Evolutionary conservation across 106 monocot species (phyloP).

Genomic region (Allium sativum): DNA sequence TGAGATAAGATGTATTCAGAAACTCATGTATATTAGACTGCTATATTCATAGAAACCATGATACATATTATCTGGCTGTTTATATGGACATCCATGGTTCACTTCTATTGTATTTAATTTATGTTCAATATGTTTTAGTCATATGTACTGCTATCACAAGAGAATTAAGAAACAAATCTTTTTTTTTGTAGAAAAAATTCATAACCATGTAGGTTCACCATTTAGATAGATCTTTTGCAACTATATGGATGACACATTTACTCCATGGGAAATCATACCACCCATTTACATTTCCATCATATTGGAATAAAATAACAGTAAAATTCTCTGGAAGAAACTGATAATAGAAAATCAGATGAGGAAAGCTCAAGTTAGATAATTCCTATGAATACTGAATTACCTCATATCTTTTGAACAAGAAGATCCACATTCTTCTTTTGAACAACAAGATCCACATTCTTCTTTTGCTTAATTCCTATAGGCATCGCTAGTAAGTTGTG

Average conservation of each 20-base stretch:
- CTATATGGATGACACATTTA: constrained; percentile 56
- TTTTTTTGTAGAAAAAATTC: not conserved
- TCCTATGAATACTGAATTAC: too few species aligned
- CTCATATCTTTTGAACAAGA: too few species aligned
- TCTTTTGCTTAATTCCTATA: constrained; percentile 55
- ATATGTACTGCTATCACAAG: not conserved
- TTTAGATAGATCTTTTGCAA: constrained; percentile 61
- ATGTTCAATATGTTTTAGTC: not conserved
- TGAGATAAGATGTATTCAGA: too few species aligned
- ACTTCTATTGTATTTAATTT: too few species aligned
- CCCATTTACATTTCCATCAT: constrained; percentile 71
- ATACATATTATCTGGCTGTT: too few species aligned
- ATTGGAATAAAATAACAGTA: constrained; percentile 70
- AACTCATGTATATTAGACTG: too few species aligned
- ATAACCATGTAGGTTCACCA: constrained; percentile 50
- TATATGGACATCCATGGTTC: too few species aligned
- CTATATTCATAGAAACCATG: too few species aligned
- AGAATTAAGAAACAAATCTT: too few species aligned
- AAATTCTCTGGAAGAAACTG: constrained; percentile 89
- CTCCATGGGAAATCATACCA: constrained; percentile 69
- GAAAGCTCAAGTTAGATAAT: not conserved
- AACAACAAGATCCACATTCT: constrained; percentile 52
- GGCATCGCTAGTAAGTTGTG: constrained; percentile 62
- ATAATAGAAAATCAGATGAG: constrained; percentile 20
- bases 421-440: too few species aligned